Evolutionary conservation across 176 grass and related monocot species (phyloP), one percentile per base, ranked within the genome.

Genomic region (Lolium rigidum): DNA sequence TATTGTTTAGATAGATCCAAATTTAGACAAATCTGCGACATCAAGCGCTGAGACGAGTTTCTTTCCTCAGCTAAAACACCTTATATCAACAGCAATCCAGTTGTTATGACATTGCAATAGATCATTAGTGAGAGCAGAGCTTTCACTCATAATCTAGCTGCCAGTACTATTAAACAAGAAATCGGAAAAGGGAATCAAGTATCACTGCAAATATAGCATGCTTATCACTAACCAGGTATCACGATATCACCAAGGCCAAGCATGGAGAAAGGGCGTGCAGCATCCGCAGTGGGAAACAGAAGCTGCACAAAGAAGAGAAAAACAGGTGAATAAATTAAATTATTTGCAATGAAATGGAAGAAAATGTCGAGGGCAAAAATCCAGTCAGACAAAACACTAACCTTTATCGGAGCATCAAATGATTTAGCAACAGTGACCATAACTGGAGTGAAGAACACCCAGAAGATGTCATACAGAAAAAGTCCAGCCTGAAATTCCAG

Each of bases 361-460:
- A 12, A 60, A 60, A 64, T 20, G 14, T 9, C 0, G 4, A 57
- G 51, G 39, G 54, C 38, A 80, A 65, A 47, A 55, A 22, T 77
- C 26, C 16, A 80, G 15, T 50, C 4, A 59, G 5, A 9, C 13
- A 82, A 52, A 79, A 31, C n/a, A 75, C 79, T 43, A 52, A 95
- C 93, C 95, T 98, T 98, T 85, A 98, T 98, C 1, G 95, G 95
- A 78, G 95, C 95, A 91, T 98, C 93, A 92, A 98, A 98, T 51
- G 95, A 98, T 92, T 95, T 98, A 75, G 95, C 95, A 87, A 95
- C 95, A 83, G 93, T 98, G 86, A 94, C 91, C 93, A 98, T 98
- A 63, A 98, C 95, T 12, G 95, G 93, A 57, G 95, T 98, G 85
- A 98, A 98, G 72, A 98, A 98, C 13, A 98, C 95, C 95, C 95